A percentile compares a stretch with the other conserved stretches of the same genome.
These are phyloP conservation scores for Cephaloascus albidus DNA, from an alignment of 805 yeast species.

Conservation along the genomic window DNA sequence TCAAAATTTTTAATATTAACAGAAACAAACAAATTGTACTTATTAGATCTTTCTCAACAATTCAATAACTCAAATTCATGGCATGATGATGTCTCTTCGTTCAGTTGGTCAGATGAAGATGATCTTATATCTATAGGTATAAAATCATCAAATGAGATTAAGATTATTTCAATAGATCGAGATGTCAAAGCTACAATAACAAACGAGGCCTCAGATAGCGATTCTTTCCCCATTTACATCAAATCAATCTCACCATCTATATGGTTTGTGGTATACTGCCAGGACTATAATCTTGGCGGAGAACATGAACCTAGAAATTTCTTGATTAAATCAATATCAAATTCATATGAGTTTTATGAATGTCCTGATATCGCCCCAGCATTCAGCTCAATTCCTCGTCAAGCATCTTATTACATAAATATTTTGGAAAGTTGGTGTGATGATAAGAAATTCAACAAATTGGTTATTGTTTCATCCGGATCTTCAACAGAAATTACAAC, in stretches of 20 bases:
- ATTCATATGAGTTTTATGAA: conserved; percentile 13
- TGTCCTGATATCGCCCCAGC: conserved; percentile 41
- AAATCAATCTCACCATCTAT: conserved; percentile 6
- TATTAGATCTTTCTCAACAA: conserved; percentile 4
- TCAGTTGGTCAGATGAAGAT: conserved; percentile 12
- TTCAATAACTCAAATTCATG: conserved; percentile 5
- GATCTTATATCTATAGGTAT: conserved; percentile 7
- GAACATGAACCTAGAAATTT: conserved; percentile 18
- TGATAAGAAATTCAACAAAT: conserved; percentile 9
- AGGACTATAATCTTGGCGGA: conserved; percentile 14
- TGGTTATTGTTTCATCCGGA: conserved; percentile 46
- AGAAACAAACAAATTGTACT: conserved; percentile 5
- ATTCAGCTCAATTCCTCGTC: conserved; percentile 39
- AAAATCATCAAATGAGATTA: conserved; percentile 4
- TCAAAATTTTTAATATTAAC: conserved; percentile 8
- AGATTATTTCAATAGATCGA: conserved; percentile 4
- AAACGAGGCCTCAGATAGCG: conserved; percentile 9
- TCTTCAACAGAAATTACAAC: conserved; percentile 56
- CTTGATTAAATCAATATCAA: conserved; percentile 7
- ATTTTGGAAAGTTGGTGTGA: conserved; percentile 30
- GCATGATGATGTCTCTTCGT: conserved; percentile 10
- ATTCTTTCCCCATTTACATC: conserved; percentile 6
- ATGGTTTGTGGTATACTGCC: conserved; percentile 16
- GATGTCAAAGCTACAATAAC: conserved; percentile 3
- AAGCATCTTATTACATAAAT: conserved; percentile 33